Base-by-base conservation (phyloP, 495 filamentous ascomycete genomes). In the Tuber indicum region DNA sequence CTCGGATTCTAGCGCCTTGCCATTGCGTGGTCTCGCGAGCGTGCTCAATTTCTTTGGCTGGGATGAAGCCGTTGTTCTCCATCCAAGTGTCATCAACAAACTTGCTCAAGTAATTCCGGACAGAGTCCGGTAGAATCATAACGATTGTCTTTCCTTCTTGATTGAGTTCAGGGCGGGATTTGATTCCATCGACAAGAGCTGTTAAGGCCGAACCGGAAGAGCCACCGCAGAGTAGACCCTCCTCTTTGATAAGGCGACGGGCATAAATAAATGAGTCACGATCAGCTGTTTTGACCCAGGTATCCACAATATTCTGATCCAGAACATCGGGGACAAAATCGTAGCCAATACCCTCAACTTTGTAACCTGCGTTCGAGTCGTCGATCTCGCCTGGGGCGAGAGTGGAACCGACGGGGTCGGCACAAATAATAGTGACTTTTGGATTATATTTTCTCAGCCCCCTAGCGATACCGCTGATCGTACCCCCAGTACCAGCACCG, bases 61-160 rank as follows among this genome's bases (percentile, higher is more conserved):
- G 87, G 21, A 97, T 88, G 58, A 98, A 93, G 82, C 94, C 91
- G 84, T 98, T 98, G 71, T 95, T 95, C 72, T 93, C 94, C 72
- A 98, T 91, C 96, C 96, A 98, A 85, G 97, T 94, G 83, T 99
- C 96, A 82, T 99, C 96, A 78, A 94, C 92, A 83, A 99, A 99
- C 89, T 99, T 99, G 85, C 91, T 94, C n/a, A 99, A 90, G 84
- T 99, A 99, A 84, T 93, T 97, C 80, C 96, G 89, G 80, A 99
- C 97, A 85, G 94, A 97, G 84, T 99, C 96, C 0, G 96, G 96
- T 46, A 97, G 86, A 45, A 99, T 87, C 21, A 98, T 93, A 23
- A 99, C 96, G 0, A 98, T 90, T 19, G 93, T 89, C 70, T 84
- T 84, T 14, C 70, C 77, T 23, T 75, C 72, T 17, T 77, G 71